Percentiles rank a stretch among this genome's conserved stretches.
phyloP scores from a whole-genome alignment of 2,329 filamentous ascomycete species.

The Scytalidium sp. region DNA sequence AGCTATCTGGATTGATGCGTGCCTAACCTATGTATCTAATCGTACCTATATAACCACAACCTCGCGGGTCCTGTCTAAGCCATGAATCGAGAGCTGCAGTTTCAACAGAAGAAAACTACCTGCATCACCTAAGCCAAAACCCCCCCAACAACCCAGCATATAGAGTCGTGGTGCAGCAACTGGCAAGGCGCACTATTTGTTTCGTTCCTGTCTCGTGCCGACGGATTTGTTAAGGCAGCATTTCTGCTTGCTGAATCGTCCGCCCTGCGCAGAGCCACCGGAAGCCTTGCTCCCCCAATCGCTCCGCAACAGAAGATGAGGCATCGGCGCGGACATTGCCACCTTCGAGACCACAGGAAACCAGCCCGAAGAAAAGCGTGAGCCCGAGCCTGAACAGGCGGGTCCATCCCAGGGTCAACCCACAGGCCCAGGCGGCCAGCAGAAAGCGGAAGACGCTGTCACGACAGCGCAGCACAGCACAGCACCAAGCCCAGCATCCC shows the following conservation, averaged over 20 bases:
- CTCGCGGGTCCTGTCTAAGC: neutral
- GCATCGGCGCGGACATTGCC: neutral
- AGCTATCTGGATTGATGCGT: too few relatives aligned
- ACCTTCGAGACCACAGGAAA: constrained; percentile 1
- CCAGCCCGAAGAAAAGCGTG: neutral
- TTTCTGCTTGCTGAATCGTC: neutral
- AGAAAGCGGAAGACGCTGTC: neutral
- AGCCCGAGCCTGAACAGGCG: neutral
- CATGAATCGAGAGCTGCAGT: neutral
- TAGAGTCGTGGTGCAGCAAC: neutral
- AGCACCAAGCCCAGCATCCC: neutral
- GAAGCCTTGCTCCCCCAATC: neutral
- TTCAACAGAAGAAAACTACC: neutral
- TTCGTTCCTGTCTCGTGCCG: neutral
- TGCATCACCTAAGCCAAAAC: too few relatives aligned
- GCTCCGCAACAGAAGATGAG: neutral
- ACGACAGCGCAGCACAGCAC: neutral
- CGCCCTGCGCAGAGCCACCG: neutral
- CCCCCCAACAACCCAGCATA: neutral
- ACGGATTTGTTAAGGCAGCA: neutral
- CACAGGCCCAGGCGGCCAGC: neutral
- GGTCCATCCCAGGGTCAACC: neutral
- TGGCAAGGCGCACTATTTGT: neutral
- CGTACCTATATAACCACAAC: neutral
- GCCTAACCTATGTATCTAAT: neutral